phyloP scores from a whole-genome alignment of 805 yeast species.

The Candida pseudoglaebosa region DNA sequence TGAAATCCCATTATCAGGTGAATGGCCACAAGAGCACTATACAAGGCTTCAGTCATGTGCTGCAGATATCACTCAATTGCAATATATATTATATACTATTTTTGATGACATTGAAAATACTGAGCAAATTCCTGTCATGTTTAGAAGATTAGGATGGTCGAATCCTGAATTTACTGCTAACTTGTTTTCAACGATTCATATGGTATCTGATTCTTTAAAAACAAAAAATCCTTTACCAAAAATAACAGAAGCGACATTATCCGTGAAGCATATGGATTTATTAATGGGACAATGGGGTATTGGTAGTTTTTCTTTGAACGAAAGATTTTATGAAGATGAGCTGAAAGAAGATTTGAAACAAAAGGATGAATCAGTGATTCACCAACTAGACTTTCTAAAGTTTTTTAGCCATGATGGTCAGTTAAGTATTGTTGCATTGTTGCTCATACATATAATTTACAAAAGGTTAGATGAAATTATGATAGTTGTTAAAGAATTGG shows the following conservation, averaged over 20 bases:
- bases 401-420: constrained; percentile 30
- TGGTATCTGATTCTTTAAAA: constrained; percentile 26
- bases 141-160: constrained; percentile 29
- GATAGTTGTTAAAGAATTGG: constrained; percentile 25
- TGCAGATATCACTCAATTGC: constrained; percentile 24
- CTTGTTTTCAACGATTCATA: constrained; percentile 24
- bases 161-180: constrained; percentile 24
- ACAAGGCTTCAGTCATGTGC: constrained; percentile 16
- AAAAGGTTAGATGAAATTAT: constrained; percentile 26
- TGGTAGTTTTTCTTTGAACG: constrained; percentile 18
- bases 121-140: constrained; percentile 17
- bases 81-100: constrained; percentile 18
- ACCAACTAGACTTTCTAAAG: constrained; percentile 21
- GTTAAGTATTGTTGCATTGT: constrained; percentile 21
- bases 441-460: constrained; percentile 28
- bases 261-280: constrained; percentile 26
- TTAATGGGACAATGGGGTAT: constrained; percentile 28
- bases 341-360: constrained; percentile 2
- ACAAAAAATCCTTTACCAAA: constrained; percentile 25
- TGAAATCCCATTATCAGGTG: constrained; percentile 26
- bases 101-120: constrained; percentile 26
- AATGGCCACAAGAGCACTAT: constrained; percentile 29
- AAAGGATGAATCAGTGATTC: constrained; percentile 9
- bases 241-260: constrained; percentile 26
- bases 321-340: constrained; percentile 19